Evolutionary conservation across 306 rosid species (phyloP), one percentile per base, ranked within the genome.

Genomic region (Citrullus amarus): DNA sequence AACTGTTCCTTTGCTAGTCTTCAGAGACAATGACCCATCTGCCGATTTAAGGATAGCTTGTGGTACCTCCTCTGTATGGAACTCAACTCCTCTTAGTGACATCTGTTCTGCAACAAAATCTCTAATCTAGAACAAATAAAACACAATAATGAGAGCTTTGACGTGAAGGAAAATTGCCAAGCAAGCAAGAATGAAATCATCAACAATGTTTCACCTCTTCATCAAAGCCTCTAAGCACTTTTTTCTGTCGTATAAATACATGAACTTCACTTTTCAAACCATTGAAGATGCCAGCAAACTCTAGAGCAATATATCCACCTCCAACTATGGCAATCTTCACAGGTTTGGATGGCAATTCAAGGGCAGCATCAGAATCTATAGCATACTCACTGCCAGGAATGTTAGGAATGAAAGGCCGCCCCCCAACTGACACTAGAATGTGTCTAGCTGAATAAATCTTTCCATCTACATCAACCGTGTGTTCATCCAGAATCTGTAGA

Each of bases 331-430:
- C 99, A 86, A 96, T 88, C 80, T 92, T 96, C 87, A 77, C 81
- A 58, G 99, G 99, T 82, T 88, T 90, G 36, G 96, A 85, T 57
- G 97, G 93, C 86, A 96, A 89, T 77, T 96, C 99, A 73, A 96
- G 99, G 54, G 99, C 98, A 76, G 92, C 91, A 89, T 96, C 99
- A 36, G 99, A 96, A 84, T 96, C 93, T 86, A 96, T 96, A 38
- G 81, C 98, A 83, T 88, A 80, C 73, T 92, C 96, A 80, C 83
- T 88, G 71, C 99, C 99, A 63, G 98, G 96, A 22, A 96, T 86
- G 36, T 96, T 97, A 79, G 97, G 99, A 77, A 96, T 91, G 87
- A 91, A 96, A 75, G 99, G 99, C 17, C 96, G 91, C 1, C 93
- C 93, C 76, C 99, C 99, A 53, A 88, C 97, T 10, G 99, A 80